Evolutionary conservation across 305 asterid genomes (phyloP), one percentile per base, ranked within the genome.

Genomic region (Stenogyne calaminthoides): DNA sequence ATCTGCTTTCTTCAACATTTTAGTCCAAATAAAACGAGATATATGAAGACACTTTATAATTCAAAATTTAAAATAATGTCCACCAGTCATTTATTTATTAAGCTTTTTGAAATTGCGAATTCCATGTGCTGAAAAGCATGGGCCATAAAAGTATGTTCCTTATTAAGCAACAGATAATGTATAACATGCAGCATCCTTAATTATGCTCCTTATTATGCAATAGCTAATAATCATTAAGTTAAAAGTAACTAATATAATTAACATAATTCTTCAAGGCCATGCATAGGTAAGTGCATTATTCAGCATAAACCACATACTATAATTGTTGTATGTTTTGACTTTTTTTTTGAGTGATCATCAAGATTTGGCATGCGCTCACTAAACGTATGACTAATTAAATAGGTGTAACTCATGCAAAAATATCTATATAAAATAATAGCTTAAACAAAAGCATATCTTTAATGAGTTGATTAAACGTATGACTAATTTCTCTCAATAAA

Each of bases 181-280:
- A 32, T 32, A 32, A 32, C 36, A 32, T 32, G 36, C 36, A 32
- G 0, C 32, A 32, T 32, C 36, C 36, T 32, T 32, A 42, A n/a
- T n/a, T n/a, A 42, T 42, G 51, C 6, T 47, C 55, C 55, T 47
- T 47, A 6, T 47, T 47, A 4, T 20, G 20, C 55, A 18, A 58
- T 69, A 64, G 55, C 77, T 62, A 70, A 67, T 80, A 84, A 82
- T 82, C 76, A 84, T 84, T 42, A 25, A 25, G 1, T 25, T 25
- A 80, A 73, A 78, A 78, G 37, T 73, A 65, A 61, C 64, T 29
- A 29, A 37, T 61, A 27, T 42, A 51, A 22, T 40, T 39, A 68
- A 73, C n/a, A 39, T 39, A 68, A 73, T 51, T 39, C 32, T 40
- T 27, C 58, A 78, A 51, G 25, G 12, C 39, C 81, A 64, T 74